Base-by-base conservation (phyloP, 2,329 filamentous ascomycete species). In the Fusarium multiceps region DNA sequence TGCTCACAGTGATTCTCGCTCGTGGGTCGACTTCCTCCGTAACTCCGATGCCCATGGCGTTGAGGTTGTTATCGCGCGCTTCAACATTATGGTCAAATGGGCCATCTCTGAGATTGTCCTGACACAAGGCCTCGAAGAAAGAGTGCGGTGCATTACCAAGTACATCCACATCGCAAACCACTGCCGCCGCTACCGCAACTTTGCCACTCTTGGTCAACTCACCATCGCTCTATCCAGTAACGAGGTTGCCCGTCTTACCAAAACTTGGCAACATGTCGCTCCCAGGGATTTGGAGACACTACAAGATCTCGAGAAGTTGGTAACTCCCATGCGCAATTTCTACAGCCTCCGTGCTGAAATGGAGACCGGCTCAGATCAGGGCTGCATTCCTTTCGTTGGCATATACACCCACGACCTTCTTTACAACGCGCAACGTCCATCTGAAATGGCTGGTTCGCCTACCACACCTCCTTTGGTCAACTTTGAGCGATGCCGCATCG, bases 1-100 rank as follows among this genome's bases (percentile, higher is more conserved):
- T 20, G 85, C 87, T 18, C 87, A 87, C 49, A 89, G 86, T 51
- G 84, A 90, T 64, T 87, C 89, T 37, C 87, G 89, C 55, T 93
- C 93, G 23, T 96, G 93, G 93, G 92, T 95, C 13, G 90, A 93
- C 45, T 95, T 94, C 76, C 83, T 95, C 42, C 88, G 90, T 55
- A 89, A 90, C 51, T 87, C 90, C 45, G 89, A 93, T 72, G 90
- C 91, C 3, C 88, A 87, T 56, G 93, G 93, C 16, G 91, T 96
- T 40, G 92, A 95, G 76, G 90, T 96, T 23, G 92, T 94, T 49
- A 92, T 95, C 78, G 92, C 93, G 11, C 90, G 93, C 50, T 96
- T 96, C 83, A 96, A 96, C 78, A 88, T 96, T 68, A 92, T 95
- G 82, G 92, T 94, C 66, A 95, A 95, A 78, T 96, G 93, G 93